Conservation (phyloP, 1,139 yeast species). For the Yamadazyma triangularis region DNA sequence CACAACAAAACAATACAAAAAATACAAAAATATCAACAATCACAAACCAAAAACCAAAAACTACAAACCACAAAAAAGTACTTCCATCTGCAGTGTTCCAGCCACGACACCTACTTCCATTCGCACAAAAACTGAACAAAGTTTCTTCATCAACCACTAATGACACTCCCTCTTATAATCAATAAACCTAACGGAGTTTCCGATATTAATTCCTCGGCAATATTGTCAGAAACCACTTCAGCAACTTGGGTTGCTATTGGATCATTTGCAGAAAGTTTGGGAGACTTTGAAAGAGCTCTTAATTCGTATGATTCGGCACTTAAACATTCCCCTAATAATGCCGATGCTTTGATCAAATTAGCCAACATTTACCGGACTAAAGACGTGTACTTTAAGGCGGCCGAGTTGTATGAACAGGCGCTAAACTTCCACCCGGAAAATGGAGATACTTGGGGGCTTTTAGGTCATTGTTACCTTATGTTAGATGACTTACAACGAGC, state of each 20-base stretch:
- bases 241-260: slow-evolving; percentile 95
- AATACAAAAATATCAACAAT: too few species aligned
- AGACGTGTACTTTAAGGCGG: slow-evolving; percentile 90
- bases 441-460: slow-evolving; percentile 96
- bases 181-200: not conserved
- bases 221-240: slow-evolving; percentile 64
- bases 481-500: slow-evolving; percentile 94
- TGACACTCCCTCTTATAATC: too few species aligned
- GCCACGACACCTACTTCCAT: too few species aligned
- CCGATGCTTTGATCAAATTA: slow-evolving; percentile 77
- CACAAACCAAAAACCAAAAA: too few species aligned
- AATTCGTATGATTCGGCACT: slow-evolving; percentile 88
- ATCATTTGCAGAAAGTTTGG: slow-evolving; percentile 82
- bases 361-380: slow-evolving; percentile 87
- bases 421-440: slow-evolving; percentile 77
- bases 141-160: too few species aligned
- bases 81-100: too few species aligned
- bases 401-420: slow-evolving; percentile 88
- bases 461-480: slow-evolving; percentile 97
- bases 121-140: too few species aligned
- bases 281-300: slow-evolving; percentile 86
- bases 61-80: too few species aligned
- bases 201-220: slow-evolving; percentile 8
- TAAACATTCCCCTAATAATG: slow-evolving; percentile 79
- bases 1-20: too few species aligned